phyloP scores from a whole-genome alignment of 148 eudicot species.

The Vaccinium corymbosum region DNA sequence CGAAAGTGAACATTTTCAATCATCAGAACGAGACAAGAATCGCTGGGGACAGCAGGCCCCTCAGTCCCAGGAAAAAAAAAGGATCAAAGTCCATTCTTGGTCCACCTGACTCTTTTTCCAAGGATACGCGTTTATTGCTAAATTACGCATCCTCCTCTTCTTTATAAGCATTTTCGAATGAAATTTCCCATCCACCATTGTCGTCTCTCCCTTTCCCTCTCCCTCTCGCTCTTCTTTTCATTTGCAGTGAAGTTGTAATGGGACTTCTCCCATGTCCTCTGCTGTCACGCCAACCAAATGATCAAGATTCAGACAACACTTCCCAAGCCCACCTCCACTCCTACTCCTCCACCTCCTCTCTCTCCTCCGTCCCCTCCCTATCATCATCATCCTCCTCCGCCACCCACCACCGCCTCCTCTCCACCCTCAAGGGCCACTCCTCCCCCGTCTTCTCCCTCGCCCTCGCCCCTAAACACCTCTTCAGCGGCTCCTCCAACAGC shows the following conservation, averaged over 20 bases:
- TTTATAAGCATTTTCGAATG: background rate
- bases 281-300: slow-evolving; percentile 27
- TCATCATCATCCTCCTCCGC: slow-evolving; percentile 27
- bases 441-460: slow-evolving; percentile 48
- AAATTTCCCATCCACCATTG: background rate
- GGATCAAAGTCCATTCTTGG: too few species aligned
- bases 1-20: too few species aligned
- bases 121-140: background rate
- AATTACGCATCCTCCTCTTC: background rate
- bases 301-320: slow-evolving; percentile 18
- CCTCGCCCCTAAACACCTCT: slow-evolving; percentile 47
- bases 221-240: too few species aligned
- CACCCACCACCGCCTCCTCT: slow-evolving; percentile 34
- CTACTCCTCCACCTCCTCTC: slow-evolving; percentile 38
- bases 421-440: slow-evolving; percentile 57
- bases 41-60: too few species aligned
- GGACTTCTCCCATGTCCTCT: slow-evolving; percentile 42
- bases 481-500: slow-evolving; percentile 48
- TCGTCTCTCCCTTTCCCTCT: background rate
- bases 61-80: too few species aligned
- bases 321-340: slow-evolving; percentile 21
- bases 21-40: too few species aligned
- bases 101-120: background rate
- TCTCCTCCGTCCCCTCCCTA: slow-evolving; percentile 59
- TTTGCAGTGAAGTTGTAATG: slow-evolving; percentile 21